Percentiles rank a stretch among this genome's conserved stretches.
These are phyloP conservation scores for Marasmius sp. DNA, from an alignment of 1,284 basidiomycete genomes.

Conservation along the genomic window DNA sequence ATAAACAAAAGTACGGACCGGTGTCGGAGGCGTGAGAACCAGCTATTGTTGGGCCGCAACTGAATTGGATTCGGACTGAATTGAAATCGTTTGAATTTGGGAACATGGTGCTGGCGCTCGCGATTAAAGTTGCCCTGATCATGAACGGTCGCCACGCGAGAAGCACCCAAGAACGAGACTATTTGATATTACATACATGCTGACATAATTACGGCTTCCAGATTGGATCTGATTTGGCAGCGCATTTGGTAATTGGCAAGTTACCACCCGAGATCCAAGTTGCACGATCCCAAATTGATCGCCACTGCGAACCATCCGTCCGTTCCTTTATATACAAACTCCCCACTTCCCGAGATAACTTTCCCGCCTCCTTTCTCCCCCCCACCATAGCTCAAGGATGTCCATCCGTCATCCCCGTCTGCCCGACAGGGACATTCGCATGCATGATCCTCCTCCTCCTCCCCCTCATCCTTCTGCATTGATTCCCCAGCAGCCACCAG, in stretches of 20 bases:
- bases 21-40: not conserved
- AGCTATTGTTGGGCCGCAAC: not conserved
- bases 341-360: slow-evolving; percentile 42
- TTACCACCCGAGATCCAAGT: not conserved
- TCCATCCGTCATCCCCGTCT: slow-evolving; percentile 64
- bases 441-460: slow-evolving; percentile 52
- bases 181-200: too few species aligned
- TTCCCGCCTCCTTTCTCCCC: slow-evolving; percentile 32
- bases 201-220: too few species aligned
- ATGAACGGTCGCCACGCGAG: not conserved
- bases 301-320: not conserved
- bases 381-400: slow-evolving; percentile 39
- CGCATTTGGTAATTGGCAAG: not conserved
- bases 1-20: not conserved
- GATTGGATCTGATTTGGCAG: not conserved
- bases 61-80: not conserved
- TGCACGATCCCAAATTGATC: not conserved
- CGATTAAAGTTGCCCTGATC: slow-evolving; percentile 3
- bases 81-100: too few species aligned
- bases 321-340: slow-evolving; percentile 56
- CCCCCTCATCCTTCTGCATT: slow-evolving; percentile 10
- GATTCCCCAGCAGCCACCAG: slow-evolving; percentile 36
- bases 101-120: too few species aligned
- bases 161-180: not conserved
- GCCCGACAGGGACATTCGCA: slow-evolving; percentile 59